Evolutionary conservation across 1,284 basidiomycete genomes (phyloP).

Genomic region (Mycosarcoma maydis): DNA sequence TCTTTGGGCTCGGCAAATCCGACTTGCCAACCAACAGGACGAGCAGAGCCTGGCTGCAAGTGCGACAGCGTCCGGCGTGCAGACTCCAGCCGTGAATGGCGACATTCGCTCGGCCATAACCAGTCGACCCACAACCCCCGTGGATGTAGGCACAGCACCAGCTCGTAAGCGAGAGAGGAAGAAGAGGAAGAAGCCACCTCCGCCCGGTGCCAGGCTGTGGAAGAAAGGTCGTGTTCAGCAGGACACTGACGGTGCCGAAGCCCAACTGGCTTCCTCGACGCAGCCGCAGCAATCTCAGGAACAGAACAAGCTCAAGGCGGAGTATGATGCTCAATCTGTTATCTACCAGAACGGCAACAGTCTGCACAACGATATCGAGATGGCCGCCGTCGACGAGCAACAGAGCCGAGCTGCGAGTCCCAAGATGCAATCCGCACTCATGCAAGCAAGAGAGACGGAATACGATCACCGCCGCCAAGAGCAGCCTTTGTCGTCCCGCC

Average conservation of each 20-base stretch:
- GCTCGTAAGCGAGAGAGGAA: constrained; percentile 11
- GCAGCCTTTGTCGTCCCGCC: neutral
- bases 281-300: neutral
- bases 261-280: too few relatives aligned
- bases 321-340: neutral
- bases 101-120: constrained; percentile 6
- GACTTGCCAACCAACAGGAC: constrained; percentile 16
- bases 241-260: constrained; percentile 7
- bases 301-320: neutral
- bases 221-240: constrained; percentile 43
- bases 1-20: constrained; percentile 35
- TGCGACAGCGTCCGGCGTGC: constrained; percentile 4
- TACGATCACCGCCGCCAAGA: neutral
- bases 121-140: constrained; percentile 20
- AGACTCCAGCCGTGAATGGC: constrained; percentile 6
- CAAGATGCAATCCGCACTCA: neutral
- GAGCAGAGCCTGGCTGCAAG: constrained; percentile 1
- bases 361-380: neutral
- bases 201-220: constrained; percentile 41
- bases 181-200: constrained; percentile 35
- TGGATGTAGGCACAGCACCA: neutral
- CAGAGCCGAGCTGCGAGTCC: neutral
- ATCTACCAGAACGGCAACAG: constrained; percentile 2
- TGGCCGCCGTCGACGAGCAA: neutral
- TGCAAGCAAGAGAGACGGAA: neutral